Percentiles rank a stretch among this genome's conserved stretches.
Conservation (phyloP, 768 basidiomycete genomes). For the Tylopilus sp. region DNA sequence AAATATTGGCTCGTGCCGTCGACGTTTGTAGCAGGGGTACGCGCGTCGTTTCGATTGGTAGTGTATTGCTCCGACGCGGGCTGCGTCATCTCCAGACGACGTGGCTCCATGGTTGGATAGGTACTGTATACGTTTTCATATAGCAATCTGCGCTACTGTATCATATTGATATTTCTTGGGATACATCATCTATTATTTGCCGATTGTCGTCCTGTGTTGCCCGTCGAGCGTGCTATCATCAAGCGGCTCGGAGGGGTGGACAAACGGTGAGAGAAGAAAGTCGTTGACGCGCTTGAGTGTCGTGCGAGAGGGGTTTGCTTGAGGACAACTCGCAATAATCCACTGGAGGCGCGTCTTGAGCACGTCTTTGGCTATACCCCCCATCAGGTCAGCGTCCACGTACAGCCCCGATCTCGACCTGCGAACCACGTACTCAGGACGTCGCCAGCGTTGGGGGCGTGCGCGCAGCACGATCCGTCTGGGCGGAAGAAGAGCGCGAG, state of each 20-base stretch:
- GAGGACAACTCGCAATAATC: constrained; percentile 73
- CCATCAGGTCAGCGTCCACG: background rate
- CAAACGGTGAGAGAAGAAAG: constrained; percentile 51
- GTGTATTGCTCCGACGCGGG: constrained; percentile 49
- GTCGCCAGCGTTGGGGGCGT: constrained; percentile 1
- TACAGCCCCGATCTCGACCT: background rate
- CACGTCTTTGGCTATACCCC: constrained; percentile 46
- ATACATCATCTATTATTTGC: background rate
- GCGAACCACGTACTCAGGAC: constrained; percentile 26
- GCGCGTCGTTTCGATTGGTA: constrained; percentile 55
- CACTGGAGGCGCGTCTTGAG: constrained; percentile 79
- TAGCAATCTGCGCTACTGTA: background rate
- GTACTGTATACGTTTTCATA: background rate
- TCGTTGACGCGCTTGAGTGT: constrained; percentile 80
- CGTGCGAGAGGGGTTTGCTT: constrained; percentile 78
- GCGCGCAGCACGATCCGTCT: constrained; percentile 35
- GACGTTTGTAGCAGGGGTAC: constrained; percentile 60
- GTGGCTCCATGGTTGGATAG: background rate
- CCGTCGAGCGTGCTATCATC: background rate
- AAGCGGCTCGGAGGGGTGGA: background rate
- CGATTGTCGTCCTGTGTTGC: background rate
- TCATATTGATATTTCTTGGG: background rate
- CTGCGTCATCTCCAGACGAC: constrained; percentile 16
- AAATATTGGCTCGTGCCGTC: constrained; percentile 74
- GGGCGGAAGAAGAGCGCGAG: constrained; percentile 59